Evolutionary conservation across 2,329 filamentous ascomycete species (phyloP).

Genomic region (Xylaria hypoxylon): DNA sequence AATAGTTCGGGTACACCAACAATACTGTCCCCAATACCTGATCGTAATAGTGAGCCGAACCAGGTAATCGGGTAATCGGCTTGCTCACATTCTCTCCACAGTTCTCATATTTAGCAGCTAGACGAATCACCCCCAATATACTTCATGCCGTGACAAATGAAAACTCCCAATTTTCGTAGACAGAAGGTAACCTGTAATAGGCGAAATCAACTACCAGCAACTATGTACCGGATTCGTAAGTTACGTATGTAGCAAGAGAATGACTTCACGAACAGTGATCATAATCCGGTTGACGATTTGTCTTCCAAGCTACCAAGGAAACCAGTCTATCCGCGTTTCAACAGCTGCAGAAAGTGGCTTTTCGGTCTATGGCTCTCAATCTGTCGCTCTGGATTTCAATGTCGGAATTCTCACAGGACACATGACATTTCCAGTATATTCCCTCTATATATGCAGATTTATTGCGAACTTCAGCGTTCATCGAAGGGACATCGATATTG

Average conservation of each 20-base stretch:
- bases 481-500: not conserved
- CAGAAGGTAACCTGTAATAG: not conserved
- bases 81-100: not conserved
- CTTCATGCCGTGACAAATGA: not conserved
- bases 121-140: not conserved
- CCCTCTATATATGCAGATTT: not conserved
- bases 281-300: not conserved
- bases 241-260: not conserved
- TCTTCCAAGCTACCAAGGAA: not conserved
- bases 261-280: not conserved
- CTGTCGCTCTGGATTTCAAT: not conserved
- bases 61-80: not conserved
- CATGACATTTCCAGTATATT: not conserved
- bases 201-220: not conserved
- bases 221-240: not conserved
- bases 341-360: not conserved
- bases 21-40: not conserved
- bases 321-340: not conserved
- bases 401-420: not conserved
- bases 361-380: not conserved
- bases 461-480: not conserved
- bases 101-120: not conserved
- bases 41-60: not conserved
- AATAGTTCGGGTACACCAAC: not conserved
- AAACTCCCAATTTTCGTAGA: not conserved